Conservation (phyloP, 2,329 filamentous ascomycete species). For the Elsinoe perseae region DNA sequence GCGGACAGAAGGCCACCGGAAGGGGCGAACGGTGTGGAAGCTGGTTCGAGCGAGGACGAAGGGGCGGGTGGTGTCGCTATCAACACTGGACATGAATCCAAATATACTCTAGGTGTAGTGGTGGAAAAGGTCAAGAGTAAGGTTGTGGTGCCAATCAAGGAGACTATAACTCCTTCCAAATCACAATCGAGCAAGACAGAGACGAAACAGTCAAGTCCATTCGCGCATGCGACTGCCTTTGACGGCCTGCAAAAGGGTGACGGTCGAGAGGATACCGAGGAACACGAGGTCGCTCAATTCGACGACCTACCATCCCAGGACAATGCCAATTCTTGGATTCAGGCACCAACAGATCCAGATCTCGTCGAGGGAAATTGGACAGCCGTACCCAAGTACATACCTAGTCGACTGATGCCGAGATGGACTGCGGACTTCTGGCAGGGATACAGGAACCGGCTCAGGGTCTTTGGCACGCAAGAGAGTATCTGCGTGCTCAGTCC, state of each 20-base stretch:
- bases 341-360: constrained; percentile 1
- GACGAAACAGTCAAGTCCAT: constrained; percentile 19
- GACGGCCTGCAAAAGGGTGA: constrained; percentile 26
- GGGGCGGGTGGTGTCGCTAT: constrained; percentile 20
- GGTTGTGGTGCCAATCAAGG: constrained; percentile 3
- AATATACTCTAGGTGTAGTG: background rate
- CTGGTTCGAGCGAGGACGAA: constrained; percentile 17
- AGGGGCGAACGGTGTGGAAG: constrained; percentile 20
- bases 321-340: background rate
- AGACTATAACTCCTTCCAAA: background rate
- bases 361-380: background rate
- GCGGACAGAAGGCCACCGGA: constrained; percentile 26
- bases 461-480: constrained; percentile 54
- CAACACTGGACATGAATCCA: constrained; percentile 3
- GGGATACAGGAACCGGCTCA: constrained; percentile 51
- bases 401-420: constrained; percentile 38
- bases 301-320: constrained; percentile 17
- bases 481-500: constrained; percentile 32
- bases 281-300: constrained; percentile 16
- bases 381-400: background rate
- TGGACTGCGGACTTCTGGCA: constrained; percentile 49
- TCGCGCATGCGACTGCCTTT: constrained; percentile 28
- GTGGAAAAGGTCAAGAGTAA: constrained; percentile 17
- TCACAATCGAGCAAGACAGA: background rate
- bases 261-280: constrained; percentile 11